Evolutionary conservation across 495 filamentous ascomycete genomes (phyloP).

Genomic region (Letharia lupina): DNA sequence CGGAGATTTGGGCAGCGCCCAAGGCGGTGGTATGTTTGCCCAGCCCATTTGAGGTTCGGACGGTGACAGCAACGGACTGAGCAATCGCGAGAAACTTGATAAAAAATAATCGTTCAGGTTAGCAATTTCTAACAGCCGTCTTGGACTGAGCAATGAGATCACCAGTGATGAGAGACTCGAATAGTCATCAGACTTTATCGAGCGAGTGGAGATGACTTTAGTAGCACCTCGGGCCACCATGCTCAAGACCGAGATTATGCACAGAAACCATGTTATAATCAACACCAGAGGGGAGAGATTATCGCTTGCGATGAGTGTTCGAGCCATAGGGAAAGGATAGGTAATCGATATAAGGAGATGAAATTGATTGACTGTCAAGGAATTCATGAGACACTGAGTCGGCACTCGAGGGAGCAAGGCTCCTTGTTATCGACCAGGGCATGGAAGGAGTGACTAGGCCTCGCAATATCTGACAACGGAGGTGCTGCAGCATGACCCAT

Average conservation of each 20-base stretch:
- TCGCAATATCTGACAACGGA: background rate
- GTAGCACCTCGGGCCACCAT: conserved; percentile 28
- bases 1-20: background rate
- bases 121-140: background rate
- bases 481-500: background rate
- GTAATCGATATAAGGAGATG: background rate
- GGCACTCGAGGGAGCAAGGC: background rate
- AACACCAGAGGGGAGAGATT: conserved; percentile 2
- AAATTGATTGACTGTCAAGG: background rate
- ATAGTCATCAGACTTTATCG: conserved; percentile 1
- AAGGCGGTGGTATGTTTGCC: background rate
- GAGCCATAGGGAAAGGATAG: conserved; percentile 6
- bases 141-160: background rate
- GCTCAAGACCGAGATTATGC: conserved; percentile 1
- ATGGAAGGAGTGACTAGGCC: background rate
- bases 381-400: background rate
- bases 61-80: conserved; percentile 14
- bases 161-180: conserved; percentile 4
- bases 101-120: background rate
- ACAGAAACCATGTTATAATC: conserved; percentile 6
- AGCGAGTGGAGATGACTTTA: conserved; percentile 18
- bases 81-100: conserved; percentile 3
- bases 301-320: conserved; percentile 4
- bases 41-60: conserved; percentile 24
- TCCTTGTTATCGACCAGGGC: background rate